Conservation (phyloP, 768 basidiomycete genomes). For the Kwoniella heveanensis region DNA sequence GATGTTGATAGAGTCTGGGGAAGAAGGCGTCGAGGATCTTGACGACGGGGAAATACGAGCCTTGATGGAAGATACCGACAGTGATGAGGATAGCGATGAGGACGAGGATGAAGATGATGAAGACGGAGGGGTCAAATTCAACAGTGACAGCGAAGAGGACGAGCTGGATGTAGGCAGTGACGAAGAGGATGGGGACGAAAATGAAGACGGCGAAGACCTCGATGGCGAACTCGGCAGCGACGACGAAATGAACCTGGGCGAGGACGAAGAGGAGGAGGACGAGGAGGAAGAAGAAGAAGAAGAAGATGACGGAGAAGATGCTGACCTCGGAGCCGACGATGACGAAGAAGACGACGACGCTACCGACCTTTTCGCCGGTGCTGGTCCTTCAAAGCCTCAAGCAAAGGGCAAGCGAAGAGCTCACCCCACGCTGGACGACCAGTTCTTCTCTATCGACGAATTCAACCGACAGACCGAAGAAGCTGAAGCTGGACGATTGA, state of each 20-base stretch:
- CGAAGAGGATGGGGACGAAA: conserved; percentile 58
- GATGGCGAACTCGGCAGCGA: conserved; percentile 42
- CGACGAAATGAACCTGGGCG: conserved; percentile 13
- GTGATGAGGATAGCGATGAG: conserved; percentile 49
- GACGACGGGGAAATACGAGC: conserved; percentile 17
- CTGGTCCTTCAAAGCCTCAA: conserved; percentile 34
- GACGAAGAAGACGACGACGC: conserved; percentile 53
- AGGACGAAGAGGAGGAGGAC: conserved; percentile 23
- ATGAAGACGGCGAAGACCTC: conserved; percentile 26
- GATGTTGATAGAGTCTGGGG: conserved; percentile 33
- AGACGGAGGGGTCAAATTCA: conserved; percentile 33
- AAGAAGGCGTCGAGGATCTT: conserved; percentile 12
- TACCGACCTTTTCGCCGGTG: conserved; percentile 40
- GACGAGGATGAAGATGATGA: conserved; percentile 56
- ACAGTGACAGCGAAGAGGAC: conserved; percentile 22
- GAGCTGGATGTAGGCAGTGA: conserved; percentile 34
- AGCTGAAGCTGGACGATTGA: conserved; percentile 68
- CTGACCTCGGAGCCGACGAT: no score
- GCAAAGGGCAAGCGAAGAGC: conserved; percentile 24
- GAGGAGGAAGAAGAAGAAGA: conserved; percentile 46
- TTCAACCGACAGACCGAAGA: conserved; percentile 86
- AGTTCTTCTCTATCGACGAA: conserved; percentile 80
- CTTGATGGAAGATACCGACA: conserved; percentile 39
- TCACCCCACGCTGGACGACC: conserved; percentile 74
- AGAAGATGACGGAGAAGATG: conserved; percentile 42